phyloP scores from a whole-genome alignment of 495 filamentous ascomycete species.

The Sordaria brevicollis region DNA sequence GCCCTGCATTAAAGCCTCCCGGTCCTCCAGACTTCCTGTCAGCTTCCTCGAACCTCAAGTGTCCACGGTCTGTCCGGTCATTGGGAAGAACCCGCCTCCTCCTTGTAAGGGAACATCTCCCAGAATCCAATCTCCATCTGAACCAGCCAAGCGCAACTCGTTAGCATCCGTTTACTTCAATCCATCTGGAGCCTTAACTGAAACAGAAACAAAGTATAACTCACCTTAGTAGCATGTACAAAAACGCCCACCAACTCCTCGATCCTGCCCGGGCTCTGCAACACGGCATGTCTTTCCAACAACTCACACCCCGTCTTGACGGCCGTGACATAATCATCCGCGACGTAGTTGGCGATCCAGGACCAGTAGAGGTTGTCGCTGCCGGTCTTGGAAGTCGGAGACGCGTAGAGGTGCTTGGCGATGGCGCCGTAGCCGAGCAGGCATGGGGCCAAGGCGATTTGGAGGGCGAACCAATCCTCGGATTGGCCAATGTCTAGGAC shows the following conservation, averaged over 20 bases:
- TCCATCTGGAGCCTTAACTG: not conserved
- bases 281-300: constrained; percentile 57
- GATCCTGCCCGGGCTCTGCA: constrained; percentile 61
- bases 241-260: constrained; percentile 78
- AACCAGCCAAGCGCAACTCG: no score
- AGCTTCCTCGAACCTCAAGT: not conserved
- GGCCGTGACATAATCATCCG: constrained; percentile 62
- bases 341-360: constrained; percentile 82
- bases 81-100: not conserved
- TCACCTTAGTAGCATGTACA: constrained; percentile 69
- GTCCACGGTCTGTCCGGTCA: not conserved
- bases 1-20: not conserved
- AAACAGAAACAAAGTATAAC: constrained; percentile 7
- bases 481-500: constrained; percentile 82
- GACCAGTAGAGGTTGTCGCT: constrained; percentile 74
- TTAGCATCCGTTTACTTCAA: no score
- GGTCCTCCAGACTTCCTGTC: no score
- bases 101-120: constrained; percentile 50
- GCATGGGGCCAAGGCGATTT: constrained; percentile 76
- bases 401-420: constrained; percentile 52
- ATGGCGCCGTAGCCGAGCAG: constrained; percentile 77
- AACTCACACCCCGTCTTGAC: constrained; percentile 57
- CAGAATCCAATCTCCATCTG: constrained; percentile 84
- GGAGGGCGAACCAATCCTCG: constrained; percentile 74
- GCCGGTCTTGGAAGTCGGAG: constrained; percentile 44